phyloP scores from a whole-genome alignment of 257 asterid species.

The Rhazya stricta region DNA sequence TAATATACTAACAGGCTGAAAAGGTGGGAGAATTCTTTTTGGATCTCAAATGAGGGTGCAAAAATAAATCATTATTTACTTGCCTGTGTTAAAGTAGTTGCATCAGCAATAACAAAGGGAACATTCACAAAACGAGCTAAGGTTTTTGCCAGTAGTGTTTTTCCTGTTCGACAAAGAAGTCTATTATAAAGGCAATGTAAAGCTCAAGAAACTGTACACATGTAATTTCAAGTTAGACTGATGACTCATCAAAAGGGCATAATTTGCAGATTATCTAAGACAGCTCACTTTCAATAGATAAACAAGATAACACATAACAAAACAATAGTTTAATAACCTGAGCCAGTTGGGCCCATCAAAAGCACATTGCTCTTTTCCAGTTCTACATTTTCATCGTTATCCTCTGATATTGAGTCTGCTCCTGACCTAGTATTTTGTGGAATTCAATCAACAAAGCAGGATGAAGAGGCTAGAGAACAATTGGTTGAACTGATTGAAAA shows the following conservation, averaged over 20 bases:
- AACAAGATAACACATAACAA: slow-evolving; percentile 2
- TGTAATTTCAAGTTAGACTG: background rate
- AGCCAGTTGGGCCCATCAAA: slow-evolving; percentile 96
- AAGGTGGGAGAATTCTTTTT: background rate
- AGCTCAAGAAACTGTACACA: slow-evolving; percentile 10
- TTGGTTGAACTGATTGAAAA: slow-evolving; percentile 11
- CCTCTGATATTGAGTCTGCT: slow-evolving; percentile 44
- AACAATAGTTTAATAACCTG: slow-evolving; percentile 46
- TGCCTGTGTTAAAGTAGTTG: slow-evolving; percentile 90
- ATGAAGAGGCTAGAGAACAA: background rate
- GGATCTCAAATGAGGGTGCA: background rate
- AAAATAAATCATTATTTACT: slow-evolving; percentile 14
- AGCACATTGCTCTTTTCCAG: slow-evolving; percentile 93
- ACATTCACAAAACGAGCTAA: slow-evolving; percentile 96
- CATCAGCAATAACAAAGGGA: slow-evolving; percentile 91
- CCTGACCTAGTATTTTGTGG: slow-evolving; percentile 51
- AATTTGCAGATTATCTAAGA: background rate
- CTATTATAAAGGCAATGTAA: slow-evolving; percentile 16
- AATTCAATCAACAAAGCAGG: slow-evolving; percentile 13
- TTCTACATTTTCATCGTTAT: slow-evolving; percentile 67
- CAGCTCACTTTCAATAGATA: slow-evolving; percentile 3
- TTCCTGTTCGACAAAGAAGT: slow-evolving; percentile 51
- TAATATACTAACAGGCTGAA: background rate
- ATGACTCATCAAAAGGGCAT: background rate
- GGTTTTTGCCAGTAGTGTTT: slow-evolving; percentile 87